These are phyloP conservation scores for Hebeloma cylindrosporum DNA, from an alignment of 768 basidiomycete genomes.

Conservation along the genomic window DNA sequence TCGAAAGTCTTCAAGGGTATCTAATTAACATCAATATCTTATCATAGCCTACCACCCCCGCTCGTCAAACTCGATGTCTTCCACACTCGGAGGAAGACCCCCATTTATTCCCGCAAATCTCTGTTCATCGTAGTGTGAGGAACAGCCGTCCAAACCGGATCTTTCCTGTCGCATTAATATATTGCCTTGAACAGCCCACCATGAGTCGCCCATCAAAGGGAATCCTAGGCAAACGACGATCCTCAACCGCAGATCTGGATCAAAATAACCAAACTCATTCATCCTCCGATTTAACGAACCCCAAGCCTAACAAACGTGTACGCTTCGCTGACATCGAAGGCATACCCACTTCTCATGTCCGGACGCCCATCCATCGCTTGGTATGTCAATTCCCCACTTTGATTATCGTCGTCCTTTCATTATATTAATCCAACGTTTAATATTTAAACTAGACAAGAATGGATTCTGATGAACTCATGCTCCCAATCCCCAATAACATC, in stretches of 20 bases:
- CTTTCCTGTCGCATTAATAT: neutral
- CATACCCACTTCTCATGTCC: slow-evolving; percentile 8
- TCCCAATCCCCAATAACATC: neutral
- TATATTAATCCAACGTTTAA: neutral
- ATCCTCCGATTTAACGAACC: neutral
- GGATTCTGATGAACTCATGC: neutral
- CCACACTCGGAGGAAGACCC: no score
- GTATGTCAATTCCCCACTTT: neutral
- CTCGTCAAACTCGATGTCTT: no score
- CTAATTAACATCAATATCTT: no score
- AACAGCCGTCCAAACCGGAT: no score
- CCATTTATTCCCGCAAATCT: no score
- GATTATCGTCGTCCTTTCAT: neutral
- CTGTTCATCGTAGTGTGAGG: no score
- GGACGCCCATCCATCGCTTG: slow-evolving; percentile 7
- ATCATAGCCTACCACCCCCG: no score
- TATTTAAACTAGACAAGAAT: neutral
- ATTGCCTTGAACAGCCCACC: neutral
- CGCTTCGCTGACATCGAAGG: slow-evolving; percentile 7
- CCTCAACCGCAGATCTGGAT: neutral
- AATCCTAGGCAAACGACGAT: slow-evolving; percentile 10
- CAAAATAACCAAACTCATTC: neutral
- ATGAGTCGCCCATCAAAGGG: neutral
- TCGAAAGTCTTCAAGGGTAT: no score
- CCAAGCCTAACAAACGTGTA: slow-evolving; percentile 10